Evolutionary conservation across 768 basidiomycete genomes (phyloP).

Genomic region (Tulasnella sp.): DNA sequence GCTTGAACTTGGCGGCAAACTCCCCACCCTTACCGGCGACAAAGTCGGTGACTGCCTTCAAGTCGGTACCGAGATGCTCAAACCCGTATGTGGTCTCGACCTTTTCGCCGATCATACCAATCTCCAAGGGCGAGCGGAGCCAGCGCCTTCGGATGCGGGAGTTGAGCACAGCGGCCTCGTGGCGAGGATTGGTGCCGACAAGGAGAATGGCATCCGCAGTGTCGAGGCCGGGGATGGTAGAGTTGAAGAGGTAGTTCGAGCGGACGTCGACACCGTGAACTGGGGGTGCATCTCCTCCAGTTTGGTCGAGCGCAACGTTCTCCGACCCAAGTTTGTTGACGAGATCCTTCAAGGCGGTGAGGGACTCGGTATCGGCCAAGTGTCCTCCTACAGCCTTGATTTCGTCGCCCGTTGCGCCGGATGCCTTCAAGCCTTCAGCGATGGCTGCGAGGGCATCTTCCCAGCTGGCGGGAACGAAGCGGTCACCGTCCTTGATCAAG

Average conservation of each 20-base stretch:
- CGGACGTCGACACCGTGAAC: conserved; percentile 83
- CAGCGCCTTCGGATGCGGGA: conserved; percentile 94
- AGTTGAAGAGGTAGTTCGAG: conserved; percentile 95
- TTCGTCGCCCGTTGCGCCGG: conserved; percentile 84
- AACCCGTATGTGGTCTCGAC: conserved; percentile 92
- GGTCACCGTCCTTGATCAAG: conserved; percentile 83
- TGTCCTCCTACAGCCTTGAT: conserved; percentile 93
- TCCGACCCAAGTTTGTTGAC: conserved; percentile 92
- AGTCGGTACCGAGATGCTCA: conserved; percentile 77
- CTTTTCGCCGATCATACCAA: conserved; percentile 85
- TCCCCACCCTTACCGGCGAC: conserved; percentile 58
- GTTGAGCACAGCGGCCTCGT: conserved; percentile 96
- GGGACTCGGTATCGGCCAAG: conserved; percentile 88
- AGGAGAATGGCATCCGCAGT: conserved; percentile 88
- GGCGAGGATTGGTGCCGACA: conserved; percentile 93
- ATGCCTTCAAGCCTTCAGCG: conserved; percentile 67
- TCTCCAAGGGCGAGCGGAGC: conserved; percentile 79
- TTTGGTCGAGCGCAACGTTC: conserved; percentile 78
- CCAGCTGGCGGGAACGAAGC: conserved; percentile 88
- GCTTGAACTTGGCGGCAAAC: conserved; percentile 83
- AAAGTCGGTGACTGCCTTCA: conserved; percentile 72
- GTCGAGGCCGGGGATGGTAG: conserved; percentile 85
- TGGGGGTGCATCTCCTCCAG: conserved; percentile 62
- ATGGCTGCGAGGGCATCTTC: conserved; percentile 79
- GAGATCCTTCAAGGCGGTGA: conserved; percentile 91